Conservation (phyloP, 345 rosid species). For the Salix suchowensis region DNA sequence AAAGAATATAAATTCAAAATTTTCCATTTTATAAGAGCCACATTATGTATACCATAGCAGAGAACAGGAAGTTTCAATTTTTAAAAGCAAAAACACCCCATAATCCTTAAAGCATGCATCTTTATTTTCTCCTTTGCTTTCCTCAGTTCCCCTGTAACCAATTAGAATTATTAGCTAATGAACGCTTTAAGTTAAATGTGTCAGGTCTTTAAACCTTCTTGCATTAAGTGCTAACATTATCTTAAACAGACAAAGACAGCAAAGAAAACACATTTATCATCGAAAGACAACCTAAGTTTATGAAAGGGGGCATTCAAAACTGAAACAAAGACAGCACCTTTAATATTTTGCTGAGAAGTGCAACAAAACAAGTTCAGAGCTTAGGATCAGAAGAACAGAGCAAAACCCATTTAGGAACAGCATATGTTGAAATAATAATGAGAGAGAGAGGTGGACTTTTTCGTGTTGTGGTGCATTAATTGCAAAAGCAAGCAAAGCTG, state of each 20-base stretch:
- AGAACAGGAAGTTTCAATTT: not conserved
- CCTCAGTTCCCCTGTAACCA: not conserved
- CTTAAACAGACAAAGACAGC: not conserved
- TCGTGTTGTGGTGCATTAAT: constrained; percentile 14
- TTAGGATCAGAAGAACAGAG: not conserved
- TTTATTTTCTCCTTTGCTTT: not conserved
- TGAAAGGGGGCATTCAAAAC: not conserved
- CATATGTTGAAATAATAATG: no score
- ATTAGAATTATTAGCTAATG: not conserved
- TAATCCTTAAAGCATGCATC: not conserved
- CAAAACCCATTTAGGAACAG: not conserved
- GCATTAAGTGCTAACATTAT: not conserved
- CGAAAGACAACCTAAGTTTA: not conserved
- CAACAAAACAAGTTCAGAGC: not conserved
- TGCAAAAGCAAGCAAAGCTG: constrained; percentile 8
- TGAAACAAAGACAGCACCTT: constrained; percentile 13
- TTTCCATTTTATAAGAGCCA: not conserved
- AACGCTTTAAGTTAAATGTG: not conserved
- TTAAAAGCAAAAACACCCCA: not conserved
- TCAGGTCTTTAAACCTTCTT: not conserved
- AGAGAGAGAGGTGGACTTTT: not conserved
- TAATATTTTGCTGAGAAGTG: not conserved
- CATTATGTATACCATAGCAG: not conserved
- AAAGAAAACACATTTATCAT: not conserved
- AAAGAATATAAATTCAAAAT: not conserved